These are phyloP conservation scores for Pyrenochaeta sp. DNA, from an alignment of 2,329 filamentous ascomycete species.

Conservation along the genomic window DNA sequence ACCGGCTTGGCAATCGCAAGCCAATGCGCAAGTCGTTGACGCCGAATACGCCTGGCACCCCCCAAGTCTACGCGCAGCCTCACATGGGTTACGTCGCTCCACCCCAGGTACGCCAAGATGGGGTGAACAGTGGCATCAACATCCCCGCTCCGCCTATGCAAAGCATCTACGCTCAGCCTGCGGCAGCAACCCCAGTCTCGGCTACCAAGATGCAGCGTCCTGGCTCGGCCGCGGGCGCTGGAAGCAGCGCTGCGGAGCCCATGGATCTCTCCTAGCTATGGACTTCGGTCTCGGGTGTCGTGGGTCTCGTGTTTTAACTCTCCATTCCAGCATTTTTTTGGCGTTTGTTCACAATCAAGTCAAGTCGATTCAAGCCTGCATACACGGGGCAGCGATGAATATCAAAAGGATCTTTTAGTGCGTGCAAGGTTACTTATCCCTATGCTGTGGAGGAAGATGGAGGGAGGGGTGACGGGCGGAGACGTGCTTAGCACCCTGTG, in stretches of 20 bases:
- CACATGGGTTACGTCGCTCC: slow-evolving; percentile 28
- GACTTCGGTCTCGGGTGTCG: not conserved
- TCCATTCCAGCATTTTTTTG: too few species aligned
- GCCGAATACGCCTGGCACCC: slow-evolving; percentile 24
- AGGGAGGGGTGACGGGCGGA: too few species aligned
- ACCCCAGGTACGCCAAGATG: slow-evolving; percentile 25
- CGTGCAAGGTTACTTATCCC: too few species aligned
- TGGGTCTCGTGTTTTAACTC: too few species aligned
- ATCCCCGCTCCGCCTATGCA: slow-evolving; percentile 21
- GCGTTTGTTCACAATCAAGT: too few species aligned
- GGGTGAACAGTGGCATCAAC: slow-evolving; percentile 28
- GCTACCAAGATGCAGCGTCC: slow-evolving; percentile 8
- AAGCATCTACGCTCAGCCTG: slow-evolving; percentile 16
- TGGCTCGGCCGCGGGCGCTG: slow-evolving; percentile 9
- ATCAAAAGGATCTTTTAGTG: too few species aligned
- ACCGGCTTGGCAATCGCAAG: slow-evolving; percentile 26
- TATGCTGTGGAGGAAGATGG: too few species aligned
- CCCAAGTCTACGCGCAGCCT: slow-evolving; percentile 21
- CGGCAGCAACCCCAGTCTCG: too few species aligned
- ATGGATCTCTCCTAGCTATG: slow-evolving; percentile 27
- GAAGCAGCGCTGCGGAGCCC: slow-evolving; percentile 17
- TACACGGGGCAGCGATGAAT: too few species aligned
- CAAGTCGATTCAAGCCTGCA: too few species aligned
- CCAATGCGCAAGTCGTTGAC: slow-evolving; percentile 28
- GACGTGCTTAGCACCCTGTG: too few species aligned